Base-by-base conservation (phyloP, 2,329 filamentous ascomycete species). In the Colletotrichum sp. region DNA sequence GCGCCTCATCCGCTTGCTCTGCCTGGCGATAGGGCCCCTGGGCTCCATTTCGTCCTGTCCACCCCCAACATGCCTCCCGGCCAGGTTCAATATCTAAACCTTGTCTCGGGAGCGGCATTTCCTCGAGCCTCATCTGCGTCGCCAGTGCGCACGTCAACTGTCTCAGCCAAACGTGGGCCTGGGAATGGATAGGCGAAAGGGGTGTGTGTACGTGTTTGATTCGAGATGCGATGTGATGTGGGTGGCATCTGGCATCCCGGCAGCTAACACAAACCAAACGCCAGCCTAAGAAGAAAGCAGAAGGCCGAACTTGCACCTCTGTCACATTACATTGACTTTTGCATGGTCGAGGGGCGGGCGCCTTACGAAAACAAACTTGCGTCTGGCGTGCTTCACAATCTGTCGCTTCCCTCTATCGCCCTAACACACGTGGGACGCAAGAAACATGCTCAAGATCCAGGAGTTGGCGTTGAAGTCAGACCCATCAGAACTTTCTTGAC, bases 31-130 rank as follows among this genome's bases (percentile, higher is more conserved):
- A 67, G 64, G 74, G n/a, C 43, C 43, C 43, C 43, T 48, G 9
- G 43, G 6, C 58, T 32, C 43, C 48, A 48, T 76, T 13, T 66
- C 34, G 34, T 52, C 27, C 12, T 22, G 15, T 67, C 15, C 34
- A 43, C 12, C 27, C 55, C 48, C 16, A 52, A 15, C 16, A 32
- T 36, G 8, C 43, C 43, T n/a, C 12, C 43, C 60, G 48, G 67
- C 10, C 58, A 52, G 66, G 58, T 32, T 8, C 25, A 52, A 66
- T 30, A 9, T 48, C 56, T 30, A 28, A 73, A 39, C 43, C 64
- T 34, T 68, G 74, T 74, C 70, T 73, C 74, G 65, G 73, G 70
- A 76, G 30, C 74, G 65, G 69, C 69, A 76, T 65, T 30, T 39
- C 22, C 58, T 73, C 70, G 62, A 76, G 48, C 70, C 70, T 73